Percentiles rank a stretch among this genome's conserved stretches.
These are phyloP conservation scores for Fragaria nilgerrensis DNA, from an alignment of 306 rosid species.

Conservation along the genomic window DNA sequence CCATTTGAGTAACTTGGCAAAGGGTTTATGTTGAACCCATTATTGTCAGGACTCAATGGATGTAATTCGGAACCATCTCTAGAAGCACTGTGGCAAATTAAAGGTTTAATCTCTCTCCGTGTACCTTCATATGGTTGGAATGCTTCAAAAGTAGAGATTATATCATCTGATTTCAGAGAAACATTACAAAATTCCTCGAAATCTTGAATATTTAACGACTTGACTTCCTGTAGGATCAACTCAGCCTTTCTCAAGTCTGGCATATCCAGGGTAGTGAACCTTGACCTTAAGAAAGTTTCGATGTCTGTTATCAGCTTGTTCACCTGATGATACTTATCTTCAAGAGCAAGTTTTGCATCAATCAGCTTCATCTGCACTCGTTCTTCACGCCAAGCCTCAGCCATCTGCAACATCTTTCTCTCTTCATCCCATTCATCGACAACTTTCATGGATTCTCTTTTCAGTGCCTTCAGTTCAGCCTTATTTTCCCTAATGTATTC, in stretches of 20 bases:
- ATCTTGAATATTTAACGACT: conserved; percentile 33
- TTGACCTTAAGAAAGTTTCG: conserved; percentile 40
- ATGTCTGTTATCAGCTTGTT: conserved; percentile 40
- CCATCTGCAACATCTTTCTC: conserved; percentile 57
- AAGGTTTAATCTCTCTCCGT: conserved; percentile 25
- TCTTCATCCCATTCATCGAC: conserved; percentile 58
- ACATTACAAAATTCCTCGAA: conserved; percentile 29
- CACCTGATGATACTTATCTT: conserved; percentile 50
- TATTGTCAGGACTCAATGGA: conserved; percentile 13
- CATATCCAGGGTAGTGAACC: conserved; percentile 30
- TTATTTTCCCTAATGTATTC: conserved; percentile 46
- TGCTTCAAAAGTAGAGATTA: conserved; percentile 32
- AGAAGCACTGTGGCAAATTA: conserved; percentile 2
- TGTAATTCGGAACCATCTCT: conserved; percentile 19
- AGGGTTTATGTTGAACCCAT: conserved; percentile 3
- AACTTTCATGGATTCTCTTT: conserved; percentile 33
- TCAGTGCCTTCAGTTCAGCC: conserved; percentile 32
- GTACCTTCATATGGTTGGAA: conserved; percentile 19
- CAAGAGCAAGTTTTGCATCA: conserved; percentile 60
- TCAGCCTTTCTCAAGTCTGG: conserved; percentile 38
- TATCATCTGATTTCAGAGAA: conserved; percentile 31
- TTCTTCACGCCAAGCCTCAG: conserved; percentile 70
- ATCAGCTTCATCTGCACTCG: conserved; percentile 61
- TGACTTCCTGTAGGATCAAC: conserved; percentile 35
- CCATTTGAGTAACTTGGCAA: conserved; percentile 2